These are phyloP conservation scores for Tuber magnatum DNA, from an alignment of 495 filamentous ascomycete genomes.

Conservation along the genomic window DNA sequence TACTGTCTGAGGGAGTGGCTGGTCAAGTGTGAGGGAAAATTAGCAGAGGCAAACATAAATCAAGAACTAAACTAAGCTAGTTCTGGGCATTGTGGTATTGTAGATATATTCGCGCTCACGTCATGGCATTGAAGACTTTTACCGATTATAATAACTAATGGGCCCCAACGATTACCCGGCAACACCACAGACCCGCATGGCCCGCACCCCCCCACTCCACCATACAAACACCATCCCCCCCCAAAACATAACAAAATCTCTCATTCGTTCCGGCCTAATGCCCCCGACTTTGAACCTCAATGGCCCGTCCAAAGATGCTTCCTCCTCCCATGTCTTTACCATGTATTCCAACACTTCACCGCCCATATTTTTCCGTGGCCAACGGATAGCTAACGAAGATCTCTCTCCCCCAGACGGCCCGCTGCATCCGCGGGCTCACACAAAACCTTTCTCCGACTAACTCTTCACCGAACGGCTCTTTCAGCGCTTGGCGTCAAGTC, in stretches of 20 bases:
- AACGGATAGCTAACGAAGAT: not conserved
- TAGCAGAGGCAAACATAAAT: no score
- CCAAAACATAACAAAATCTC: not conserved
- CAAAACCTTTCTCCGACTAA: slow-evolving; percentile 38
- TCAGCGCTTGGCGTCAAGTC: slow-evolving; percentile 26
- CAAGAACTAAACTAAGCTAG: no score
- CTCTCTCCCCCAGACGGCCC: slow-evolving; percentile 20
- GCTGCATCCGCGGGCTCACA: slow-evolving; percentile 26
- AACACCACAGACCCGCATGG: not conserved
- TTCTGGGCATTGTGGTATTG: no score
- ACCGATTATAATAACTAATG: not conserved
- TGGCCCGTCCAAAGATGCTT: not conserved
- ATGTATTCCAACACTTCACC: slow-evolving; percentile 1
- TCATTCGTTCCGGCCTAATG: not conserved
- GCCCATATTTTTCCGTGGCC: not conserved
- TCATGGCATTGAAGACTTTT: no score
- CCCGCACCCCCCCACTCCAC: not conserved
- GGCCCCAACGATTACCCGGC: not conserved
- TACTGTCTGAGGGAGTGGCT: no score
- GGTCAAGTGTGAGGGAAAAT: no score
- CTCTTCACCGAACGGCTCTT: slow-evolving; percentile 30
- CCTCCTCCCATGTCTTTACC: not conserved
- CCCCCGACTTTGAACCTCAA: not conserved
- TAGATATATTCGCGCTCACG: no score
- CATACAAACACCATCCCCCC: not conserved